Evolutionary conservation across 192 early-diverging fungal species (phyloP).

Genomic region (Linnemannia schmuckeri): DNA sequence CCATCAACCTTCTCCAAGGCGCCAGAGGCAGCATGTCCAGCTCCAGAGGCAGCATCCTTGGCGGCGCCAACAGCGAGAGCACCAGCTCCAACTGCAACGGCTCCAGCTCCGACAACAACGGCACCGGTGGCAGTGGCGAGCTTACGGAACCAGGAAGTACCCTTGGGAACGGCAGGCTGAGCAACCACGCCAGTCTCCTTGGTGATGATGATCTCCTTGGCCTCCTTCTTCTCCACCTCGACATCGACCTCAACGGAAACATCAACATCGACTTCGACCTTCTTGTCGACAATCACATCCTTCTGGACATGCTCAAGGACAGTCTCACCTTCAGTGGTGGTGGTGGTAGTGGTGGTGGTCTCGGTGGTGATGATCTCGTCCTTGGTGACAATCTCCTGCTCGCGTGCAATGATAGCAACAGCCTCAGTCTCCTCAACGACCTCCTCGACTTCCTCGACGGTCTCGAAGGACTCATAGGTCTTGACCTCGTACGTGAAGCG

Average conservation of each 20-base stretch:
- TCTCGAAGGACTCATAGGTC: conserved; percentile 29
- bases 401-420: conserved; percentile 6
- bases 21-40: neutral
- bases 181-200: conserved; percentile 12
- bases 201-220: neutral
- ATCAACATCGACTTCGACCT: neutral
- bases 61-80: neutral
- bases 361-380: neutral
- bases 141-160: conserved; percentile 22
- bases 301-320: conserved; percentile 3
- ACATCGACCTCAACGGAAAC: neutral
- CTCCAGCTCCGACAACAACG: conserved; percentile 10
- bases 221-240: neutral
- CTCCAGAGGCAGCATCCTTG: neutral
- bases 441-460: conserved; percentile 28
- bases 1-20: conserved; percentile 26
- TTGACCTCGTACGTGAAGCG: conserved; percentile 13
- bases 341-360: neutral
- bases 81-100: neutral
- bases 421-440: conserved; percentile 21
- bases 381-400: conserved; percentile 2
- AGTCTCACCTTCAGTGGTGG: conserved; percentile 17
- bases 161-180: conserved; percentile 17
- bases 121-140: neutral
- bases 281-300: neutral